Evolutionary conservation across 2,329 filamentous ascomycete species (phyloP).

Genomic region (Mollisiaceae sp.): DNA sequence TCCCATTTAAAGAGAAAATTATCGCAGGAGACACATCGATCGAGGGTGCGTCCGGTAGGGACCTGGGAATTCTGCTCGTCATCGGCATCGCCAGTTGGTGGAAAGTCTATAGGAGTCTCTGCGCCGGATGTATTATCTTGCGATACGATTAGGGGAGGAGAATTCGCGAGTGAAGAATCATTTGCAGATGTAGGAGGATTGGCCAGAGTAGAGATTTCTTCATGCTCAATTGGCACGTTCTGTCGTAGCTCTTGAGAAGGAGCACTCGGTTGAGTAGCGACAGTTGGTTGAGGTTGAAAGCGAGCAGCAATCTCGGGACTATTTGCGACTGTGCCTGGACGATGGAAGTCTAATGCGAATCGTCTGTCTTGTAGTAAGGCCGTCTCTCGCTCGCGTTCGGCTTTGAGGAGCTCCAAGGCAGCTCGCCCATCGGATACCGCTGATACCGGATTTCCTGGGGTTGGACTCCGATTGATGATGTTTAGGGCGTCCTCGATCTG

Average conservation of each 20-base stretch:
- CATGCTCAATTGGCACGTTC: too few species aligned
- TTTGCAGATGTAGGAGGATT: too few species aligned
- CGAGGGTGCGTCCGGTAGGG: not conserved
- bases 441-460: slow-evolving; percentile 23
- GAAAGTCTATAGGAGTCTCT: too few species aligned
- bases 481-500: slow-evolving; percentile 28
- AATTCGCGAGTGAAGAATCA: too few species aligned
- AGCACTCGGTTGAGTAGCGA: not conserved
- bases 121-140: too few species aligned
- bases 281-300: not conserved
- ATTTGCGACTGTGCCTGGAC: not conserved
- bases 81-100: too few species aligned
- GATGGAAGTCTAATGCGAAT: not conserved
- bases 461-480: not conserved
- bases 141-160: too few species aligned
- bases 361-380: slow-evolving; percentile 17
- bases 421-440: slow-evolving; percentile 16
- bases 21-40: not conserved
- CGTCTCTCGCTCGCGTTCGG: slow-evolving; percentile 23
- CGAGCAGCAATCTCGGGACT: not conserved
- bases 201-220: too few species aligned
- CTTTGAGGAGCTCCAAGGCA: slow-evolving; percentile 20
- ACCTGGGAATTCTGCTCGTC: too few species aligned
- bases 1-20: not conserved
- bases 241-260: too few species aligned